Base-by-base conservation (phyloP, 2,329 filamentous ascomycete genomes). In the Onygenales sp. region DNA sequence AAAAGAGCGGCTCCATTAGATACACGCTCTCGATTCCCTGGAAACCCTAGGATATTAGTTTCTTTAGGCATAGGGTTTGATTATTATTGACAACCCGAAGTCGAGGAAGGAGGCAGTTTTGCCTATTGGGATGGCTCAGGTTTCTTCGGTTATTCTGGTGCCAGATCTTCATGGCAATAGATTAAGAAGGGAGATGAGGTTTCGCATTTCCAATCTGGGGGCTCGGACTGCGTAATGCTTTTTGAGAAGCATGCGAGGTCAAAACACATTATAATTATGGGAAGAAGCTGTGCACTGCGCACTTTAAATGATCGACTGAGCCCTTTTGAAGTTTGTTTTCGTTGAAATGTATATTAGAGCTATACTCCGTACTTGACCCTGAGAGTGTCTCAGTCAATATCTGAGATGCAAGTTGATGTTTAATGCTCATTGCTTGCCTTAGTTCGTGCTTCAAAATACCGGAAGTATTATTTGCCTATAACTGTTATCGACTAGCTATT, bases 111-210 rank as follows among this genome's bases (percentile, higher is more conserved):
- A 75, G 5, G 73, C 70, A 1, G 63, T 75, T 14, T 51, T 76
- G 31, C 72, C 72, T 0, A 70, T 75, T 51, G 72, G 72, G 7
- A 76, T 75, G 72, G 72, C 70, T 4, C 66, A 70, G 33, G 68
- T 76, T 0, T 74, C 72, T 2, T 74, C 70, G 2, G 69, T 75
- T 2, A 62, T 64, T 21, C 43, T 72, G 13, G 64, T 63, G 1
- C 57, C 52, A 1, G 42, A 59, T 9, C 45, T 52, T 32, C 43
- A 55, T 35, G 67, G 59, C 0, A 55, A 13, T 31, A 32, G 2
- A 5, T 72, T 33, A 55, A 64, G n/a, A 75, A 75, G 56, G 72
- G 72, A 2, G 61, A 75, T 2, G 70, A 74, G 55, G 66, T 76
- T 53, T 68, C 65, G 0, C 69, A 66, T 55, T 75, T 76, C 55